Conservation (phyloP, 192 early-diverging fungal genomes). For the Coemansia sp. region DNA sequence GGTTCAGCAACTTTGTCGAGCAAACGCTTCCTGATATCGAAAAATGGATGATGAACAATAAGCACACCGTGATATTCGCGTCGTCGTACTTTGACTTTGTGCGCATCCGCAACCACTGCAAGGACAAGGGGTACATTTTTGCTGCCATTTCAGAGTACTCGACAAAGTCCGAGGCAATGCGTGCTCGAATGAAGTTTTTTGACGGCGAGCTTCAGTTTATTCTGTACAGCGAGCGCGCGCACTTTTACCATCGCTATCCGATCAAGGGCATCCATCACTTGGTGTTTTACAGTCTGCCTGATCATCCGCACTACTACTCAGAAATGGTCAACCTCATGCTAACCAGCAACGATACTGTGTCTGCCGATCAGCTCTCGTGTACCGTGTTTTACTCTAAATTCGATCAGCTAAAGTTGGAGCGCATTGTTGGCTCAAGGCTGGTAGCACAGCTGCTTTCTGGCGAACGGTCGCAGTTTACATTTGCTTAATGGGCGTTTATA, state of each 20-base stretch:
- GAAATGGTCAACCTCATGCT: conserved; percentile 80
- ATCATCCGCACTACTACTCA: conserved; percentile 80
- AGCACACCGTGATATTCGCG: conserved; percentile 73
- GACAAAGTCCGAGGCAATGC: conserved; percentile 69
- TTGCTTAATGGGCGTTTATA: conserved; percentile 37
- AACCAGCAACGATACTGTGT: conserved; percentile 52
- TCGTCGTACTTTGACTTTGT: conserved; percentile 98
- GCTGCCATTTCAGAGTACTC: conserved; percentile 91
- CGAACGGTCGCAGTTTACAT: conserved; percentile 60
- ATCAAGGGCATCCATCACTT: conserved; percentile 83
- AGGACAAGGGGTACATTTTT: conserved; percentile 72
- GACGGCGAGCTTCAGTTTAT: conserved; percentile 75
- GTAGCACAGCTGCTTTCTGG: conserved; percentile 69
- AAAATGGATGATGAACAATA: conserved; percentile 57
- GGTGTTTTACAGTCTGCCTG: conserved; percentile 89
- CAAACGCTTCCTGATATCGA: conserved; percentile 57
- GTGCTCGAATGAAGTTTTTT: conserved; percentile 76
- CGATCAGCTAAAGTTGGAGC: conserved; percentile 84
- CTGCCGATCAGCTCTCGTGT: conserved; percentile 57
- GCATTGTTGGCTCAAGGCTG: conserved; percentile 81
- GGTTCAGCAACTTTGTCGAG: conserved; percentile 84
- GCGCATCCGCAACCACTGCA: conserved; percentile 83
- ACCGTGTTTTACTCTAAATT: conserved; percentile 74
- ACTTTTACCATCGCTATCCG: conserved; percentile 87
- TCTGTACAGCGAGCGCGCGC: conserved; percentile 92